Conservation (phyloP, 2,329 filamentous ascomycete species). For the Colletotrichum limetticola region DNA sequence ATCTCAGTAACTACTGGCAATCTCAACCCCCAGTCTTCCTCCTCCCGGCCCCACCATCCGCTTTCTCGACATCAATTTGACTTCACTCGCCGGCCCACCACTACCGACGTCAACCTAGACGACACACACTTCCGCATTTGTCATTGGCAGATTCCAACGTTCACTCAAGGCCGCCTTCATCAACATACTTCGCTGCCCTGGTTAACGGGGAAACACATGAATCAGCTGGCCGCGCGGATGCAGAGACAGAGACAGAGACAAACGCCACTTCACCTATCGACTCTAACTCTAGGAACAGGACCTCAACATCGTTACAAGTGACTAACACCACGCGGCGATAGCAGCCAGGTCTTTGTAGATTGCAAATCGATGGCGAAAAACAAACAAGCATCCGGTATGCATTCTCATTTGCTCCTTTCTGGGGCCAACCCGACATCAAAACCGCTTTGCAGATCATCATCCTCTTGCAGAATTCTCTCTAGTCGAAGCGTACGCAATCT, state of each 20-base stretch:
- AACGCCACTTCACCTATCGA: not conserved
- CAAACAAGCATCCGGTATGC: conserved; percentile 12
- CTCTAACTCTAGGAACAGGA: not conserved
- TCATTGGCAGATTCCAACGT: conserved; percentile 27
- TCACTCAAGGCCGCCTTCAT: not conserved
- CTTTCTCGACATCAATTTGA: conserved; percentile 7
- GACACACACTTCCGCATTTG: not conserved
- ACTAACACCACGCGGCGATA: not conserved
- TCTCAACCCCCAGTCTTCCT: not conserved
- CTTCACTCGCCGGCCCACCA: not conserved
- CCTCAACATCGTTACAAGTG: not conserved
- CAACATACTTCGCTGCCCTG: conserved; percentile 2
- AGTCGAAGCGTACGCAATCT: not conserved
- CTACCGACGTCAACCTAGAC: conserved; percentile 3
- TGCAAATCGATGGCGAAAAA: conserved; percentile 4
- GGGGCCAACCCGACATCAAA: not conserved
- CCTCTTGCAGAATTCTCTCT: not conserved
- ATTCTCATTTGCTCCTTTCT: not conserved
- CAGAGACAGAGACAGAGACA: conserved; percentile 1
- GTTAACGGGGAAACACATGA: conserved; percentile 14
- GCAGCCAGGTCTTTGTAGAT: not conserved
- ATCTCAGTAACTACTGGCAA: not conserved
- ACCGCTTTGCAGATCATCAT: not conserved
- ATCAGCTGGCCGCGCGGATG: conserved; percentile 17
- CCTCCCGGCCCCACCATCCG: conserved; percentile 1